Conservation (phyloP, 768 basidiomycete species). For the Wakefieldia striispora region DNA sequence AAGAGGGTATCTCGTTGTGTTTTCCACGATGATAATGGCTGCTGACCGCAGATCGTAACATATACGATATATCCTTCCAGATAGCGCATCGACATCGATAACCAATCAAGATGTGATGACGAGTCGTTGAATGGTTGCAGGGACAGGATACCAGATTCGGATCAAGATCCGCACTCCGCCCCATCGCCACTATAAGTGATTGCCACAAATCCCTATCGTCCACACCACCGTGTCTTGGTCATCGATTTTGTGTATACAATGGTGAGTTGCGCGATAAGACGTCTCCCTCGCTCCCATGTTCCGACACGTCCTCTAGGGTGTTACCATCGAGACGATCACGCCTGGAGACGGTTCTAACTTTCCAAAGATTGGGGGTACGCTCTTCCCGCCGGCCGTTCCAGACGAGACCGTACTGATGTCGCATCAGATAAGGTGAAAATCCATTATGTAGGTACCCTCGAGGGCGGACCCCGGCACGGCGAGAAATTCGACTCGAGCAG, state of each 20-base stretch:
- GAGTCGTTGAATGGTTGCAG: slow-evolving; percentile 5
- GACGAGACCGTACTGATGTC: slow-evolving; percentile 25
- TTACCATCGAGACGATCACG: slow-evolving; percentile 56
- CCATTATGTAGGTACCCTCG: slow-evolving; percentile 76
- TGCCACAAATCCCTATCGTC: slow-evolving; percentile 23
- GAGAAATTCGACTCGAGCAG: slow-evolving; percentile 71
- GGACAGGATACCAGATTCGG: slow-evolving; percentile 42
- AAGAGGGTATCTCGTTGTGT: slow-evolving; percentile 2
- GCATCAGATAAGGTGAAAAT: slow-evolving; percentile 64
- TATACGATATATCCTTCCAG: slow-evolving; percentile 10
- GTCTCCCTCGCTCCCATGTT: background rate
- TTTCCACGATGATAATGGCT: slow-evolving; percentile 7
- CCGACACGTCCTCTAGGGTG: slow-evolving; percentile 50
- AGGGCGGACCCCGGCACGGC: slow-evolving; percentile 39
- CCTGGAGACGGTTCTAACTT: slow-evolving; percentile 62
- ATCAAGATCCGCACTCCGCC: slow-evolving; percentile 78
- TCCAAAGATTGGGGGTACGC: slow-evolving; percentile 72
- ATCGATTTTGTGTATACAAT: slow-evolving; percentile 30
- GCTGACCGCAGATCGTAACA: slow-evolving; percentile 12
- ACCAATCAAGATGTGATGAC: slow-evolving; percentile 21
- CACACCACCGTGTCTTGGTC: slow-evolving; percentile 25
- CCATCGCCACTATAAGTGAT: slow-evolving; percentile 43
- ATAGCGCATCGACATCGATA: slow-evolving; percentile 31
- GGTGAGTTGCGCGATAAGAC: slow-evolving; percentile 19
- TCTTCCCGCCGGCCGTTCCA: slow-evolving; percentile 6